Percentiles rank a stretch among this genome's conserved stretches.
Evolutionary conservation across 345 rosid species (phyloP).

Genomic region (Eucalyptus shirleyi): DNA sequence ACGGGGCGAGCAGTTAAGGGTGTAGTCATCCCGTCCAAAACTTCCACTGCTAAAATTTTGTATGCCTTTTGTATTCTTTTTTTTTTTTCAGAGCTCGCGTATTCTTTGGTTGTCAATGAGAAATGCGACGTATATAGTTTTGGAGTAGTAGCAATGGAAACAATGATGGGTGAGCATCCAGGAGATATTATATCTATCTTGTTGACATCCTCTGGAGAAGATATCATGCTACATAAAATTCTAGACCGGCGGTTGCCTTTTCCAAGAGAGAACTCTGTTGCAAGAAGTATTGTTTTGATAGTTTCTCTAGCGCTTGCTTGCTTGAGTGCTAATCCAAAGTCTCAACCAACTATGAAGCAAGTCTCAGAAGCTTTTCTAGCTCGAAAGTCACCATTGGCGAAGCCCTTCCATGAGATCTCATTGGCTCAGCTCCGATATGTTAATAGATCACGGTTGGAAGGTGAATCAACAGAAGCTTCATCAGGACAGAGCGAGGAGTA

Average conservation of each 20-base stretch:
- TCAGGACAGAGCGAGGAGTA: too few species aligned
- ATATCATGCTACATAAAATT: neutral
- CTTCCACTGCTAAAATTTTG: too few species aligned
- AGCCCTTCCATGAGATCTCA: neutral
- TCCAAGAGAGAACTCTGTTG: neutral
- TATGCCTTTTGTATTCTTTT: too few species aligned
- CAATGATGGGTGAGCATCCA: slow-evolving; percentile 6
- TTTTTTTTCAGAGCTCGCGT: slow-evolving; percentile 1
- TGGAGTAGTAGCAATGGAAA: slow-evolving; percentile 9
- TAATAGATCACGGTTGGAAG: neutral
- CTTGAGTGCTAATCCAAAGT: neutral
- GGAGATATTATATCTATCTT: neutral
- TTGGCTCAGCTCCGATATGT: neutral
- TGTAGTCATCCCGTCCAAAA: too few species aligned
- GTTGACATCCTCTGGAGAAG: neutral
- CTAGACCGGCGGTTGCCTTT: neutral
- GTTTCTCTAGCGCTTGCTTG: neutral
- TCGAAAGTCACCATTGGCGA: too few species aligned
- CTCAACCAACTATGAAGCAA: neutral
- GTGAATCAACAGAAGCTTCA: neutral
- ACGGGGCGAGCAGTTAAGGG: too few species aligned
- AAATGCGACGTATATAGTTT: slow-evolving; percentile 15
- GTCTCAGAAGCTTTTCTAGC: neutral
- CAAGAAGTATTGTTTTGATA: neutral
- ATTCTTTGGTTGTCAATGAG: neutral